Evolutionary conservation across 768 basidiomycete species (phyloP).

Genomic region (Boletus sensibilis): DNA sequence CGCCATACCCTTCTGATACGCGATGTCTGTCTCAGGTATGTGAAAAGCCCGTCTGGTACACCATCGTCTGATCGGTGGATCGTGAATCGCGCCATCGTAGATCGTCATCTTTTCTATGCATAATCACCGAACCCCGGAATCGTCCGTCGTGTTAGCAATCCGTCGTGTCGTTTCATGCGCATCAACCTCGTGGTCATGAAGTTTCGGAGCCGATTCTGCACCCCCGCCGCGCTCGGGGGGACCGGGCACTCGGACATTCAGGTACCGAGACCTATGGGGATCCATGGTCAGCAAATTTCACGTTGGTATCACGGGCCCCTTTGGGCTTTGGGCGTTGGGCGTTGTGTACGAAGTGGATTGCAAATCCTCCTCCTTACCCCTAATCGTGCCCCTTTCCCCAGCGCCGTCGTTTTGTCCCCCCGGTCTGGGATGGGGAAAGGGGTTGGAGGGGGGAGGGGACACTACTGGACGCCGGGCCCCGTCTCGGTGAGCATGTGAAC

Average conservation of each 20-base stretch:
- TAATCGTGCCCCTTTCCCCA: too few relatives aligned
- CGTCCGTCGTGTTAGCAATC: slow-evolving; percentile 1
- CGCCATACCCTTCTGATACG: not conserved
- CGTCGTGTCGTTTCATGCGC: not conserved
- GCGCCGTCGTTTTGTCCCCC: not conserved
- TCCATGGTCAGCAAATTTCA: not conserved
- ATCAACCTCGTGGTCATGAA: not conserved
- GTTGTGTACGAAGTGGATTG: not conserved
- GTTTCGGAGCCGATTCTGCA: not conserved
- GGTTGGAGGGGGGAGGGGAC: too few relatives aligned
- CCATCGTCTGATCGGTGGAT: not conserved
- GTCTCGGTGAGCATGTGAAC: not conserved
- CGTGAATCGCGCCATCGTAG: slow-evolving; percentile 6
- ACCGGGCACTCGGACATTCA: not conserved
- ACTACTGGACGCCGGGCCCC: too few relatives aligned
- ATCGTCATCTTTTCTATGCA: not conserved
- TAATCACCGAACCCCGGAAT: not conserved
- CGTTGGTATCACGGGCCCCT: not conserved
- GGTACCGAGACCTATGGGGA: too few relatives aligned
- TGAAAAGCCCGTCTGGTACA: not conserved
- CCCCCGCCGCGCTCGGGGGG: too few relatives aligned
- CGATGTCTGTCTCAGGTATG: slow-evolving; percentile 8
- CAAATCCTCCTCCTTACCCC: not conserved
- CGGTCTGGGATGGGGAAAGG: not conserved
- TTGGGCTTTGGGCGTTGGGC: too few relatives aligned